Percentiles rank a stretch among this genome's conserved stretches.
phyloP scores from a whole-genome alignment of 805 yeast species.

The Jamesozyma spencerorum region DNA sequence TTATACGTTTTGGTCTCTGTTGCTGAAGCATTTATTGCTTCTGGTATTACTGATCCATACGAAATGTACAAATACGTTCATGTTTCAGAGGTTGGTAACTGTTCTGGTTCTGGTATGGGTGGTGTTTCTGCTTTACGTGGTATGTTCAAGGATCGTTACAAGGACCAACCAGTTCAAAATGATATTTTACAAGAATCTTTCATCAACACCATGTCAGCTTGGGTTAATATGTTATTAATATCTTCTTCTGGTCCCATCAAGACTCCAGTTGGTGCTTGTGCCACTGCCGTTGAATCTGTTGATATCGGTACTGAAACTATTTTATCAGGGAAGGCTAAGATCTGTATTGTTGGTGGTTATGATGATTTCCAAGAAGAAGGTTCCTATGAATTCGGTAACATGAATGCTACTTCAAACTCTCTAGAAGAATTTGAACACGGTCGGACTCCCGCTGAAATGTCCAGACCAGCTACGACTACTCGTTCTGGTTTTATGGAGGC shows the following conservation, averaged over 20 bases:
- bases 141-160: conserved; percentile 92
- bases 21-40: conserved; percentile 83
- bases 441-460: conserved; percentile 97
- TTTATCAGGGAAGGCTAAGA: conserved; percentile 86
- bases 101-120: conserved; percentile 99
- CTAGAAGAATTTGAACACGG: conserved; percentile 85
- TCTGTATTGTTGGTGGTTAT: conserved; percentile 96
- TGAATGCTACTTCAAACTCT: conserved; percentile 96
- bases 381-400: conserved; percentile 93
- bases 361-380: conserved; percentile 99
- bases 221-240: conserved; percentile 97
- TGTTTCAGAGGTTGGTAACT: conserved; percentile 97
- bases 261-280: conserved; percentile 99
- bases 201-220: conserved; percentile 97
- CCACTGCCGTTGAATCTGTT: conserved; percentile 95
- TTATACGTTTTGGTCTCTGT: conserved; percentile 88
- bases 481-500: conserved; percentile 99
- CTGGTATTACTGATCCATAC: conserved; percentile 97
- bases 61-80: conserved; percentile 98
- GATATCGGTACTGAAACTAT: conserved; percentile 94
- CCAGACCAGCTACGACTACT: conserved; percentile 93
- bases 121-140: conserved; percentile 96
- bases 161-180: conserved; percentile 90
- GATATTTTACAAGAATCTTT: conserved; percentile 97
- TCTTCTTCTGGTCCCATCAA: conserved; percentile 98